These are phyloP conservation scores for Kodamaea restingae DNA, from an alignment of 805 yeast species.

Conservation along the genomic window DNA sequence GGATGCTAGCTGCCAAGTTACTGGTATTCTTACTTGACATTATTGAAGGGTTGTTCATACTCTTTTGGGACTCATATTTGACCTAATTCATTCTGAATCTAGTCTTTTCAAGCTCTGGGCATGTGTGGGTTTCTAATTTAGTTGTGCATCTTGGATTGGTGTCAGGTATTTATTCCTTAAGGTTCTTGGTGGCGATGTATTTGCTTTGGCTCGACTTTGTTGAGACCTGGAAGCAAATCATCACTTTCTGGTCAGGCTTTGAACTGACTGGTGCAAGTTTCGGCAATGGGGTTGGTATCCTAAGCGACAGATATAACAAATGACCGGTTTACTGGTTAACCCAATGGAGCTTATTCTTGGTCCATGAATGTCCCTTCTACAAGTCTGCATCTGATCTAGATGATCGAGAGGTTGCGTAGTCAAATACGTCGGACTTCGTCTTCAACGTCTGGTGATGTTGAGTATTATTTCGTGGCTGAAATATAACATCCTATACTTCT, in stretches of 20 bases:
- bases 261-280: slow-evolving; percentile 31
- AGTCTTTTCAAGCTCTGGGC: slow-evolving; percentile 20
- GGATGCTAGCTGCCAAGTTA: not conserved
- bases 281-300: slow-evolving; percentile 61
- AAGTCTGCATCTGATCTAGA: slow-evolving; percentile 17
- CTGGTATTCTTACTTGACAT: not conserved
- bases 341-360: slow-evolving; percentile 86
- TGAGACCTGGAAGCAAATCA: not conserved
- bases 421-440: slow-evolving; percentile 57
- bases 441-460: slow-evolving; percentile 21
- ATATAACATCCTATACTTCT: not conserved
- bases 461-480: slow-evolving; percentile 17
- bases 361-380: slow-evolving; percentile 49
- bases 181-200: not conserved
- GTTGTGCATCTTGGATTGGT: not conserved
- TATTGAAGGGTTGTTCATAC: not conserved
- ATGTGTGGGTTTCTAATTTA: not conserved
- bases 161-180: slow-evolving; percentile 1
- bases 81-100: slow-evolving; percentile 19
- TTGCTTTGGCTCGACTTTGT: not conserved
- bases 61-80: not conserved
- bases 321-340: slow-evolving; percentile 47
- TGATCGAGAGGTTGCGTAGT: slow-evolving; percentile 44
- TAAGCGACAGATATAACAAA: slow-evolving; percentile 76
- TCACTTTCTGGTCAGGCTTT: slow-evolving; percentile 17